Evolutionary conservation across 495 filamentous ascomycete genomes (phyloP).

Genomic region (Coniosporium apollinis): DNA sequence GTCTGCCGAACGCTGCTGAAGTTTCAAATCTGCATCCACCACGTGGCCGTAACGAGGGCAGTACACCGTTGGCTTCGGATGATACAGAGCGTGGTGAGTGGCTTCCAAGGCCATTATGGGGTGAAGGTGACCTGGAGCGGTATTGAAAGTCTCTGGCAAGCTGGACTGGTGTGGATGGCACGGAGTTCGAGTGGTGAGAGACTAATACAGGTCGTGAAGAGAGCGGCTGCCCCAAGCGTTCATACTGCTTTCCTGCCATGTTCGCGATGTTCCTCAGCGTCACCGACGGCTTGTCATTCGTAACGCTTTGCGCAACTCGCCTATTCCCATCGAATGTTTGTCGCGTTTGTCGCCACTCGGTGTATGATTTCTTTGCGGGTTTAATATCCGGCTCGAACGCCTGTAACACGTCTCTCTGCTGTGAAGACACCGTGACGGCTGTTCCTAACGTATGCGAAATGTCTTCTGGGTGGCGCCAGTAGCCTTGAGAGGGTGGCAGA

Average conservation of each 20-base stretch:
- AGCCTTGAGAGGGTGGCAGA: too few relatives aligned
- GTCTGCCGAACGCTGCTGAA: conserved; percentile 48
- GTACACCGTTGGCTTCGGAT: conserved; percentile 58
- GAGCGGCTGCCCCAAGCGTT: conserved; percentile 3
- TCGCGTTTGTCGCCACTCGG: conserved; percentile 5
- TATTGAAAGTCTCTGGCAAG: conserved; percentile 70
- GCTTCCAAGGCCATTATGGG: conserved; percentile 45
- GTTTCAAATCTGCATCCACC: conserved; percentile 71
- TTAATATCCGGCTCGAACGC: conserved; percentile 1
- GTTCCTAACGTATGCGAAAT: too few relatives aligned
- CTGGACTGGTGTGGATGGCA: conserved; percentile 89
- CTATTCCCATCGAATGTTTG: conserved; percentile 14
- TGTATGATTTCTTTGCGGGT: conserved; percentile 6
- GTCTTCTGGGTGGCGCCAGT: too few relatives aligned
- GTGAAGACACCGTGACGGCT: too few relatives aligned
- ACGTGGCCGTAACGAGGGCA: conserved; percentile 36
- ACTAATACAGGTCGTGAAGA: conserved; percentile 16
- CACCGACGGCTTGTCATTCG: conserved; percentile 12
- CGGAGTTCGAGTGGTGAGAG: conserved; percentile 66
- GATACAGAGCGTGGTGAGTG: conserved; percentile 82
- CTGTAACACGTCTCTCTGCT: too few relatives aligned
- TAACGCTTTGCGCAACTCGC: conserved; percentile 3
- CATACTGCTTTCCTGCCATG: conserved; percentile 8
- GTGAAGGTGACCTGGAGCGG: conserved; percentile 74
- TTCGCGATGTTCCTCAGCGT: conserved; percentile 8